phyloP scores from a whole-genome alignment of 495 filamentous ascomycete genomes.

The Viridothelium virens region DNA sequence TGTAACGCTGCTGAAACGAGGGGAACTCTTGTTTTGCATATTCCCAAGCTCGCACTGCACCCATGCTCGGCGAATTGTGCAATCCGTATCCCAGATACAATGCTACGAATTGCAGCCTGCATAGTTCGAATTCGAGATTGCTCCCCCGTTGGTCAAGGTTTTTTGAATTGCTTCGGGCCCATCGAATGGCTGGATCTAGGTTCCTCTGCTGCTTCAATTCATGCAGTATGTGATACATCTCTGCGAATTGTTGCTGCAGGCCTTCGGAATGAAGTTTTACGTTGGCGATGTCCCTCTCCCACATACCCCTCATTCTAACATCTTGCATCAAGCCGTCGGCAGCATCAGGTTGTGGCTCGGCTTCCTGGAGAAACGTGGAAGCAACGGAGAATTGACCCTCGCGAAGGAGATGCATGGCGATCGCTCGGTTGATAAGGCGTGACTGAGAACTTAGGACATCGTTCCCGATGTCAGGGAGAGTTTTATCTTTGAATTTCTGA shows the following conservation, averaged over 20 bases:
- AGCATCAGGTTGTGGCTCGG: conserved; percentile 32
- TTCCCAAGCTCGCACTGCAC: conserved; percentile 52
- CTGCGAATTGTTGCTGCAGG: conserved; percentile 73
- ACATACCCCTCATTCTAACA: conserved; percentile 7
- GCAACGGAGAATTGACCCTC: conserved; percentile 91
- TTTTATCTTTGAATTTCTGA: conserved; percentile 69
- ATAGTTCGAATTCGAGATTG: conserved; percentile 91
- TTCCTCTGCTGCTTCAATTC: conserved; percentile 62
- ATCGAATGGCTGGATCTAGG: conserved; percentile 73
- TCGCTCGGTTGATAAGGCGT: conserved; percentile 77
- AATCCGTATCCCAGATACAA: conserved; percentile 49
- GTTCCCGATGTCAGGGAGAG: conserved; percentile 66
- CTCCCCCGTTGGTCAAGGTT: conserved; percentile 74
- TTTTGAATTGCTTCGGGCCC: conserved; percentile 63
- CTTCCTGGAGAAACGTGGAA: conserved; percentile 67
- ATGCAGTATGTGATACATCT: conserved; percentile 85
- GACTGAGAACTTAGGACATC: conserved; percentile 72
- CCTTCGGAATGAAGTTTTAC: conserved; percentile 25
- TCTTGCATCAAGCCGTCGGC: conserved; percentile 16
- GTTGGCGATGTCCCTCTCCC: conserved; percentile 24
- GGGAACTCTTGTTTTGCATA: conserved; percentile 65
- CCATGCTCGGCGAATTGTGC: conserved; percentile 15
- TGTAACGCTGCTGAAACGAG: conserved; percentile 60
- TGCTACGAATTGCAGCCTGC: conserved; percentile 77
- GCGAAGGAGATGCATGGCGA: conserved; percentile 90